Base-by-base conservation (phyloP, 495 filamentous ascomycete species). In the Chaetomium tenue region DNA sequence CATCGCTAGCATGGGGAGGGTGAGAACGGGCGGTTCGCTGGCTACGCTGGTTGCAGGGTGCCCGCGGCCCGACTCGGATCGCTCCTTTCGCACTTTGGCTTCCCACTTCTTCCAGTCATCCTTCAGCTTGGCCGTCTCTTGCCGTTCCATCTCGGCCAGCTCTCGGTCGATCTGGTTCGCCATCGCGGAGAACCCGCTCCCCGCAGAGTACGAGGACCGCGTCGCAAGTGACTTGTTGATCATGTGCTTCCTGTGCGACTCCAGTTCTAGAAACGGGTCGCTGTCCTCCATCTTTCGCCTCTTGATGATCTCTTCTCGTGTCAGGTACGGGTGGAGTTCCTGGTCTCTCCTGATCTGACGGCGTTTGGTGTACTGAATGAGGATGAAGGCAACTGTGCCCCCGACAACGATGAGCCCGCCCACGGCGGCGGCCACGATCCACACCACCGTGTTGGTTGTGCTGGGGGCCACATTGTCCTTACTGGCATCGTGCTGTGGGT, bases 141-240 rank as follows among this genome's bases (percentile, higher is more conserved):
- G 63, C 16, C 65, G 61, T 11, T 69, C 64, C 30, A 67, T 62
- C 16, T 64, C 71, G 2, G 39, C 25, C 25, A 58, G 55, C 22
- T 70, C 66, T 30, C 26, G 39, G 9, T 68, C 57, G 12, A 68
- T 0, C 11, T 63, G 63, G 11, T 56, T 54, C 20, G 25, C 22
- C 47, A 13, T 37, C 16, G 42, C 60, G 53, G 61, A 57, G 12
- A 22, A 51, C 25, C 42, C n/a, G 30, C 70, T 67, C 12, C 64
- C 55, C 0, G 58, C 15, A 0, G 70, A 63, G 28, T 67, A 66
- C 18, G 71, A 74, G 0, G 72, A 73, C 26, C 80, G 74, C 18
- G 65, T 76, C 22, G 77, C 78, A 1, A 81, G 68, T 0, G 80
- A 82, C 64, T 82, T 82, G 28, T 78, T 74, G 59, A 82, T 82